Evolutionary conservation across 1,139 yeast species (phyloP), one percentile per base, ranked within the genome.

Genomic region (Kluyveromyces marxianus): DNA sequence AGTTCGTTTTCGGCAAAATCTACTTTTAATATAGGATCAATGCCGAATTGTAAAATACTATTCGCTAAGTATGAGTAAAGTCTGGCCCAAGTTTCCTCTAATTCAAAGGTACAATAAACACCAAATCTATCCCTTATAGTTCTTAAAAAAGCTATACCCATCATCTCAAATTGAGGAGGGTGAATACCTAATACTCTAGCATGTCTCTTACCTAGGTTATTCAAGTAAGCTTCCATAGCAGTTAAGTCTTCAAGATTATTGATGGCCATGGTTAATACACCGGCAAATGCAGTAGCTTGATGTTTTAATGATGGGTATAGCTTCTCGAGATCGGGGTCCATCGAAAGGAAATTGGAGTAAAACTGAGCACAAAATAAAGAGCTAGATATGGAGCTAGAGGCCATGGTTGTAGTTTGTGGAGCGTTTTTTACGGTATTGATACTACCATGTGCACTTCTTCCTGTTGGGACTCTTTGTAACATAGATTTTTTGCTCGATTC

Each of bases 211-310:
- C 92, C 95, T 53, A 86, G 67, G 42, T 76, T 75, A 43, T 70
- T 70, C 44, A 86, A 67, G 50, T 81, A 81, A 40, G 75, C 83
- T 56, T 83, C 81, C 55, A 85, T 69, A 4, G 65, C 64, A 1
- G 68, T 61, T 48, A 65, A 66, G 53, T 62, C 60, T 52, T 66
- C 80, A 54, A 72, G 63, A 62, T 66, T 67, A 38, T 73, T 65
- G 46, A 82, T 74, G 4, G 84, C 81, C 44, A 78, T 70, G n/a
- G 82, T 71, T 59, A 83, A 61, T n/a, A 82, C 87, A 3, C 92
- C 92, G 0, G 94, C 89, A 69, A 86, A 83, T 24, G 90, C 77
- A 6, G 79, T 77, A 0, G 94, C 89, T 65, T 83, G 88, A 54
- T 81, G 83, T 53, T 75, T 76, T 51, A 81, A 75, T 14, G 81